Base-by-base conservation (phyloP, 2,329 filamentous ascomycete genomes). In the Colletotrichum lindemuthianum region DNA sequence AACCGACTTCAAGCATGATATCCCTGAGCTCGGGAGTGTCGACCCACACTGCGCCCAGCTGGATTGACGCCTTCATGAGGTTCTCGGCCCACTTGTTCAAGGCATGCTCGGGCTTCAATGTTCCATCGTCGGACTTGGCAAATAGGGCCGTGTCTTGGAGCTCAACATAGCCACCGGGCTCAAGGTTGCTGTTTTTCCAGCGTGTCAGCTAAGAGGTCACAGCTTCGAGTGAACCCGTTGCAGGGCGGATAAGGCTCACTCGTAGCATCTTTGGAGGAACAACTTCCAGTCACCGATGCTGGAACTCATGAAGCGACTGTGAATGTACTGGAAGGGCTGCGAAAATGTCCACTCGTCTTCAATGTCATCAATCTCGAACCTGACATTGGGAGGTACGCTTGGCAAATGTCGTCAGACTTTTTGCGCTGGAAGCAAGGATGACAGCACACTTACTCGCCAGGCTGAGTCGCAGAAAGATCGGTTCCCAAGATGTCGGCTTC, bases 361-460 rank as follows among this genome's bases (percentile, higher is more conserved):
- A 37, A 81, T 74, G 68, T 88, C 85, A 67, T 87, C 84, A 39
- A 87, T 77, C 52, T 86, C 74, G 71, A 87, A 88, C 16, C 77
- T 77, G 53, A 85, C 78, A 69, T 87, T 88, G 32, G 83, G 79
- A 8, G 84, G 84, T 4, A 85, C 40, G 4, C 40, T 43, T 13
- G 12, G 13, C 16, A 43, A 3, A 15, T n/a, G 40, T n/a, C 12
- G 1, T 43, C 1, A 43, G 40, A 12, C 0, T 7, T 43, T 2
- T 15, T 13, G 8, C 40, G 7, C 13, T 11, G 12, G 15, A 12
- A 43, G 40, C 12, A 10, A 15, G 7, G 12, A 43, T 12, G 8
- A 3, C 12, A 15, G 11, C 13, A 4, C 9, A 15, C 40, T 7
- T 43, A 43, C 40, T 13, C 13, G 40, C 11, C 40, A 13, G 40